A percentile compares a stretch with the other conserved stretches of the same genome.
Evolutionary conservation across 768 basidiomycete genomes (phyloP).

Genomic region (Suillus ampliporus): DNA sequence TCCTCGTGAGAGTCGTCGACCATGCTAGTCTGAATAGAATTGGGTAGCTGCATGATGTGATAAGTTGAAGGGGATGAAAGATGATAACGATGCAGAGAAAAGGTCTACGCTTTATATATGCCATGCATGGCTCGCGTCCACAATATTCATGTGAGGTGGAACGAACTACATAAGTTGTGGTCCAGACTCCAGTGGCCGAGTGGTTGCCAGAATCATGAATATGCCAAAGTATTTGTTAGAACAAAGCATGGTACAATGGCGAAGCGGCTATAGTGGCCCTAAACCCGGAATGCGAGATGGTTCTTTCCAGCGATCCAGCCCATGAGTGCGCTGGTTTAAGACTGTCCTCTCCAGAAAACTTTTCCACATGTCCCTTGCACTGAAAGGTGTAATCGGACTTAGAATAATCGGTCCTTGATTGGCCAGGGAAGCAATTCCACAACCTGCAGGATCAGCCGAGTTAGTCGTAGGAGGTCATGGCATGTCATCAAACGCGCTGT

Average conservation of each 20-base stretch:
- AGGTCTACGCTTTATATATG: neutral
- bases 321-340: constrained; percentile 91
- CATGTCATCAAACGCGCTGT: constrained; percentile 85
- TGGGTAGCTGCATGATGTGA: neutral
- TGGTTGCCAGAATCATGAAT: neutral
- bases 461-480: constrained; percentile 93
- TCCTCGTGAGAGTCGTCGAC: no score
- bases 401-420: constrained; percentile 86
- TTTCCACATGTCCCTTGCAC: constrained; percentile 67
- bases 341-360: constrained; percentile 95
- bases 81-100: neutral
- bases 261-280: constrained; percentile 83
- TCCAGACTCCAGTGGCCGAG: no score
- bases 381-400: constrained; percentile 69
- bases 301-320: constrained; percentile 58
- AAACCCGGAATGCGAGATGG: constrained; percentile 81
- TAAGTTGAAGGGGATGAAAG: neutral
- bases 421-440: constrained; percentile 95
- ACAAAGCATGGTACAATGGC: constrained; percentile 42
- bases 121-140: neutral
- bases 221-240: no score
- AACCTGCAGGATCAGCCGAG: constrained; percentile 86
- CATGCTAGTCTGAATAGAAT: neutral
- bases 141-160: no score
- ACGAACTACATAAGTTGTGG: no score